A percentile compares a stretch with the other conserved stretches of the same genome.
Conservation (phyloP, 352 stramenopile genomes). For the Stramenopiles sp. region DNA sequence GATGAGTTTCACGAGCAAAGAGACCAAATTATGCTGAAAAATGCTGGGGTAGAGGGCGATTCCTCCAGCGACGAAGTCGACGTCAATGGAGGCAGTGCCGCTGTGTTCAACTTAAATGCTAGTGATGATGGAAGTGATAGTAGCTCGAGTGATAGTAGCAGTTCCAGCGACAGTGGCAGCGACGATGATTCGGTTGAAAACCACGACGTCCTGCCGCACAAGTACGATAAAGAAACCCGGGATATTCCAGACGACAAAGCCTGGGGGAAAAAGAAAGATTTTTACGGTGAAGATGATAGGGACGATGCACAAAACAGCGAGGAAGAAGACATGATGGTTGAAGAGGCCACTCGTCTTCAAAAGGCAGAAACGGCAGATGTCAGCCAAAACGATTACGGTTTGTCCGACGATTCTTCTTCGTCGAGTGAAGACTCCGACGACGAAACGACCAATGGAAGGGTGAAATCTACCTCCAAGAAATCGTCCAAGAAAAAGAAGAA, state of each 20-base stretch:
- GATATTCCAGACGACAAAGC: background rate
- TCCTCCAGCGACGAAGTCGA: background rate
- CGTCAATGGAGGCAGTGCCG: background rate
- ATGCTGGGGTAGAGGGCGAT: background rate
- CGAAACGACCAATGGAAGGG: no score
- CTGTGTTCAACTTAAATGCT: background rate
- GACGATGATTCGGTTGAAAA: background rate
- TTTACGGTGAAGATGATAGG: background rate
- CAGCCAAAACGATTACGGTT: background rate
- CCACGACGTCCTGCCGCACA: background rate
- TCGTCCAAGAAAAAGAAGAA: background rate
- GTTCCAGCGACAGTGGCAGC: no score
- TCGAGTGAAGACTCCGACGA: background rate
- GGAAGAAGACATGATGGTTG: background rate
- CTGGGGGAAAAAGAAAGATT: background rate
- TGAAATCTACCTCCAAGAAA: no score
- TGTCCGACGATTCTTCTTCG: background rate
- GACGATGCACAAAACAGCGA: background rate
- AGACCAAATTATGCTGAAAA: background rate
- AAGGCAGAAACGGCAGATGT: background rate
- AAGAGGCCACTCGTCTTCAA: background rate
- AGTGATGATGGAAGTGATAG: background rate
- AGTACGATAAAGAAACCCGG: background rate
- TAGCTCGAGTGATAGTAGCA: background rate
- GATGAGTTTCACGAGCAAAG: background rate